Percentiles rank a stretch among this genome's conserved stretches.
Evolutionary conservation across 352 stramenopile genomes (phyloP).

Genomic region (Globisporangium alternatum): DNA sequence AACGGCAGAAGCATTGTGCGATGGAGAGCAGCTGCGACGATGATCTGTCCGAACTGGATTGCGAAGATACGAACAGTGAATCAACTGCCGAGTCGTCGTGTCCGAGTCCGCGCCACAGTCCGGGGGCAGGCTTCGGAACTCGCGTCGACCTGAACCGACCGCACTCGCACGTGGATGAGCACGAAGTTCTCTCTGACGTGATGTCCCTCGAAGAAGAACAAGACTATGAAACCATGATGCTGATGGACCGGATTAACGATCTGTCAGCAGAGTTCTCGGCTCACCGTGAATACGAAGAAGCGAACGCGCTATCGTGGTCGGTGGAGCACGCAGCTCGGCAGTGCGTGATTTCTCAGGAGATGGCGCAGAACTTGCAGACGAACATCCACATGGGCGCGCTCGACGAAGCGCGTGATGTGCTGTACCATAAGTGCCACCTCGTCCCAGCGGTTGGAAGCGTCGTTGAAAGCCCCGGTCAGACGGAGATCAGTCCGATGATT

Average conservation of each 20-base stretch:
- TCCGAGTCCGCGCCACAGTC: slow-evolving; percentile 53
- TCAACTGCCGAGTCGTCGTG: slow-evolving; percentile 74
- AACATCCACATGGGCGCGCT: slow-evolving; percentile 58
- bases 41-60: slow-evolving; percentile 57
- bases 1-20: slow-evolving; percentile 1
- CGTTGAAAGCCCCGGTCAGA: slow-evolving; percentile 38
- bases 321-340: slow-evolving; percentile 68
- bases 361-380: slow-evolving; percentile 63
- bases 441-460: slow-evolving; percentile 69
- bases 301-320: slow-evolving; percentile 62
- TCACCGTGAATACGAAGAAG: slow-evolving; percentile 69
- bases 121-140: slow-evolving; percentile 26
- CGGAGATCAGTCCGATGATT: slow-evolving; percentile 27
- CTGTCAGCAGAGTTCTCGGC: slow-evolving; percentile 64
- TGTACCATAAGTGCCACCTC: slow-evolving; percentile 81
- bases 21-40: slow-evolving; percentile 29
- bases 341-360: slow-evolving; percentile 53
- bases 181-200: slow-evolving; percentile 49
- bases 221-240: slow-evolving; percentile 57
- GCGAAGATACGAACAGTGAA: slow-evolving; percentile 72
- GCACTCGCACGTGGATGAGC: slow-evolving; percentile 31
- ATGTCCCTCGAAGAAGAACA: slow-evolving; percentile 59
- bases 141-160: slow-evolving; percentile 22
- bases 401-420: slow-evolving; percentile 71
- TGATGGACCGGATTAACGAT: slow-evolving; percentile 65